Base-by-base conservation (phyloP, 202 grass and related monocot species). In the Dendrocalamus latiflorus region DNA sequence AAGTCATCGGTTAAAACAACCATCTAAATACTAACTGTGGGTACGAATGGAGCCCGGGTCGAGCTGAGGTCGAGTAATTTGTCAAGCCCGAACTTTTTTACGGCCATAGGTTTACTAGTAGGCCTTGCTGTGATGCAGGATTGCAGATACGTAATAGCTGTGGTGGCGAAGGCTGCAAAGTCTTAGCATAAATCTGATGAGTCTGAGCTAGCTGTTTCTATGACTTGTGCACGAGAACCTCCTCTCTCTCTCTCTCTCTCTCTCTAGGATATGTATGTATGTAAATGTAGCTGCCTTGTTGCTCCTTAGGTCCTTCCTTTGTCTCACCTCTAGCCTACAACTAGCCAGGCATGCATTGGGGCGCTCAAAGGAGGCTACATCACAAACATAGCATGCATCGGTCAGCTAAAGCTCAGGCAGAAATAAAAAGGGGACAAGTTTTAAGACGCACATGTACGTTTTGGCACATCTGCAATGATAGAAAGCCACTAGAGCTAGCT, bases 161-260 rank as follows among this genome's bases (percentile, higher is more conserved):
- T 56, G 66, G 74, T 41, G 39, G 36, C 50, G 22, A 86, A 80
- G 72, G 88, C 66, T 86, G 78, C 59, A 86, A 78, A 82, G 78
- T 61, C 8, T 42, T 58, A 45, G 57, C 34, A 54, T 30, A 44
- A 79, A 44, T 33, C 57, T 72, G 57, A 43, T 22, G 70, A 53
- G 26, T 6, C 16, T 57, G 55, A 70, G 34, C 42, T 42, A 17
- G 39, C 42, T 58, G 47, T 55, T 43, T 73, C 65, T 41, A 57
- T 83, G 79, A 70, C 72, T 51, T 49, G 38, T 74, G 79, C 73
- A 38, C 65, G 74, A 26, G 42, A 28, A 2, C 2, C 51, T 41
- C 12, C 12, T 51, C 68, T 28, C 28, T 11, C 42, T 11, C 42
- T 43, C 9, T 43, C 44, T 47, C 45, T 9, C 13, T 16, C 45